Base-by-base conservation (phyloP, 257 asterid genomes). In the Nicotiana benthamiana region DNA sequence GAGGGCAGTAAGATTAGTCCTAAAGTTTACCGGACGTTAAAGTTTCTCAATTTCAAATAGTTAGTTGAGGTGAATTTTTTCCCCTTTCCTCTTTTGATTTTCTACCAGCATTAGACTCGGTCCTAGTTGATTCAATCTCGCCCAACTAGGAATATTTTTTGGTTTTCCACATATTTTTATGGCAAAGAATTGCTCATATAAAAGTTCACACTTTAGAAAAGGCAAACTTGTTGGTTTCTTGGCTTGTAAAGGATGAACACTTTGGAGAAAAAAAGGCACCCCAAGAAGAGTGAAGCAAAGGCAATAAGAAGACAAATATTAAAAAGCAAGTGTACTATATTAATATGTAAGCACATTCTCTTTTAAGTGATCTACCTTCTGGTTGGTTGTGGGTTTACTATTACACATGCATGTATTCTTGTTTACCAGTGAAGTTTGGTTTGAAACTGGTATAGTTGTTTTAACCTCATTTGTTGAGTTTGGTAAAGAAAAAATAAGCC, bases 391-490 rank as follows among this genome's bases (percentile, higher is more conserved):
- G 87, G 75, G 80, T 53, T 83, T 75, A 79, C 80, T 75, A 75
- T 54, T 20, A 24, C 61, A 56, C 36, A 62, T 27, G 18, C 24
- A 1, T 22, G 60, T 34, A 82, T 46, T 84, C 86, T 89, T 86
- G 91, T 85, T 90, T 86, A 80, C 82, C 90, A 85, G 93, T 86
- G 52, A 90, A 82, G 97, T 91, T 90, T 88, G 95, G 98, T 91
- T 83, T 57, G 93, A 92, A 88, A 70, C 81, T 86, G 86, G 88
- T 87, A 82, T 81, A 76, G 89, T 80, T 62, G 52, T 78, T 57
- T 87, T 75, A 85, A 84, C 89, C 75, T 53, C 36, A 81, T 83
- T 89, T 78, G 87, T 86, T 89, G 83, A 80, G 90, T 87, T 85
- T 84, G 92, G 97, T 87, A 67, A 83, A 86, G 85, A 75, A 75